Percentiles rank a stretch among this genome's conserved stretches.
phyloP scores from a whole-genome alignment of 2,329 filamentous ascomycete species.

The Ceratocystis papillata region DNA sequence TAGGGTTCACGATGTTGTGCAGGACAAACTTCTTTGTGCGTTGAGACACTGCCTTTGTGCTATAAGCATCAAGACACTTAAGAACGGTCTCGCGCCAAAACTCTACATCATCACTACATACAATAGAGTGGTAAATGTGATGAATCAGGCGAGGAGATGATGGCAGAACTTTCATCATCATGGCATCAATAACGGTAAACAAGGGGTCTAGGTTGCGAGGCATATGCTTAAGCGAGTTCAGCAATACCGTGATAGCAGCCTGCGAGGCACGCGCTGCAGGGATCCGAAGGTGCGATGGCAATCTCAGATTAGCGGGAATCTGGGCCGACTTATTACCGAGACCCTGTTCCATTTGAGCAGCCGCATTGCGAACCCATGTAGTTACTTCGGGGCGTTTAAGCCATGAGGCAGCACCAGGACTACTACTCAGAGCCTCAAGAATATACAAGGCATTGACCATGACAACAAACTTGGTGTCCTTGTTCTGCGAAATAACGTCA shows the following conservation, averaged over 20 bases:
- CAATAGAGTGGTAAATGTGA: conserved; percentile 77
- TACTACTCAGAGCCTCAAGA: conserved; percentile 64
- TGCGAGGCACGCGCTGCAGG: conserved; percentile 58
- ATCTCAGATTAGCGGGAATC: conserved; percentile 56
- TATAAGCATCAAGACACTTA: conserved; percentile 79
- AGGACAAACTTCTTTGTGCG: conserved; percentile 89
- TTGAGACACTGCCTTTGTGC: conserved; percentile 65
- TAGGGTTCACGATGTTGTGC: conserved; percentile 87
- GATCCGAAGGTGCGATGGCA: conserved; percentile 64
- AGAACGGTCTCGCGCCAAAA: conserved; percentile 75
- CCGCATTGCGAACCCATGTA: conserved; percentile 52
- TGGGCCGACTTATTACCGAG: conserved; percentile 17
- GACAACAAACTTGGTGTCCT: conserved; percentile 56
- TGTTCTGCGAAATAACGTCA: conserved; percentile 52
- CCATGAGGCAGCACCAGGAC: conserved; percentile 56
- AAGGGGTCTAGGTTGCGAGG: conserved; percentile 71
- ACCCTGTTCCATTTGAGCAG: conserved; percentile 63
- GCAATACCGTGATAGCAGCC: conserved; percentile 75
- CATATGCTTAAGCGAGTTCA: conserved; percentile 63
- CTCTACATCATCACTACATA: conserved; percentile 72
- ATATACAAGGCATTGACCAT: conserved; percentile 82
- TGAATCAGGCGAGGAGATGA: conserved; percentile 62
- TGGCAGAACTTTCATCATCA: conserved; percentile 75
- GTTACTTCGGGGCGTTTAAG: conserved; percentile 55
- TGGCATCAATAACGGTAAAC: conserved; percentile 70